phyloP scores from a whole-genome alignment of 2,329 filamentous ascomycete species.

The Trichophyton mentagrophytes region DNA sequence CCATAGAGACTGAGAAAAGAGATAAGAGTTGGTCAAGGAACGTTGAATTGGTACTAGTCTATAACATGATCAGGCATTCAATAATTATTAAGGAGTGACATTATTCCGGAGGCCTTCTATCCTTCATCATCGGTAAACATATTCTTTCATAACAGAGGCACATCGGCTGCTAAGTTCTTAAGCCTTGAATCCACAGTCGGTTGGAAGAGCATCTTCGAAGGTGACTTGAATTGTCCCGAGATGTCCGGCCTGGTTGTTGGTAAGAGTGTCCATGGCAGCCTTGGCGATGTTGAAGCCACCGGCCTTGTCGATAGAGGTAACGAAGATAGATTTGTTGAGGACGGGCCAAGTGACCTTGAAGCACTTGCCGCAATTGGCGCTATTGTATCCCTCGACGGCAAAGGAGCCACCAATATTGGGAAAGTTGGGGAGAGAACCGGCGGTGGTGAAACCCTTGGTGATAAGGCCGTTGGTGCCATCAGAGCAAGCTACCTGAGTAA shows the following conservation, averaged over 20 bases:
- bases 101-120: not conserved
- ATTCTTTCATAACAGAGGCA: not conserved
- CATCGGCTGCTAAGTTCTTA: not conserved
- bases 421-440: conserved; percentile 35
- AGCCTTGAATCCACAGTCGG: not conserved
- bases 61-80: not conserved
- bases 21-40: not conserved
- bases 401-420: conserved; percentile 39
- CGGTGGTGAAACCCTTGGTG: conserved; percentile 25
- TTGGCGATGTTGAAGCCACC: conserved; percentile 38
- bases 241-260: conserved; percentile 32
- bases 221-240: conserved; percentile 23
- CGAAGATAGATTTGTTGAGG: conserved; percentile 32
- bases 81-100: not conserved
- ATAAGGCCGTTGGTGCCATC: conserved; percentile 26
- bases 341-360: conserved; percentile 39
- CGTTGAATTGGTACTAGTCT: not conserved
- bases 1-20: not conserved
- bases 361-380: conserved; percentile 40
- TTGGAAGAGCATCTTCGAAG: not conserved
- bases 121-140: not conserved
- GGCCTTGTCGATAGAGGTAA: conserved; percentile 38
- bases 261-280: conserved; percentile 38
- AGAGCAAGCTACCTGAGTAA: conserved; percentile 40
- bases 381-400: conserved; percentile 37